Conservation (phyloP, 768 basidiomycete genomes). For the Auriscalpium vulgare region DNA sequence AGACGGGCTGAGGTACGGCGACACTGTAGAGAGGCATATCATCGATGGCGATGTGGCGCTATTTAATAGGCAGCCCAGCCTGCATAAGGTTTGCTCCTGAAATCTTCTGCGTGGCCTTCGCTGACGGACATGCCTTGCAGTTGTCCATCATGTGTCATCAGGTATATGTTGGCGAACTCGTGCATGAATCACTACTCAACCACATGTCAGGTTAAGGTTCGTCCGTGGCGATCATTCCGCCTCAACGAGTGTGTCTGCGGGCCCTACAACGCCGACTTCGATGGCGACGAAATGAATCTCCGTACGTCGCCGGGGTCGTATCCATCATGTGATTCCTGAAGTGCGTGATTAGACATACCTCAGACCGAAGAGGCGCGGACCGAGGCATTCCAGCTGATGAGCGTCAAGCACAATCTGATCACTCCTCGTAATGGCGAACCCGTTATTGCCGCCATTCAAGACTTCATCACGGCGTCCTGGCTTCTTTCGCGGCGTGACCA, state of each 20-base stretch:
- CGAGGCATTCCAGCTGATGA: constrained; percentile 96
- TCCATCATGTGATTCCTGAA: not conserved
- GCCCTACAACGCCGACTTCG: constrained; percentile 98
- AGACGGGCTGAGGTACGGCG: constrained; percentile 76
- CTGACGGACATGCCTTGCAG: constrained; percentile 27
- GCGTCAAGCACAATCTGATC: constrained; percentile 91
- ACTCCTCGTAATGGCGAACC: constrained; percentile 98
- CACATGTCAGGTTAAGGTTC: constrained; percentile 62
- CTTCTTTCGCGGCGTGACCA: constrained; percentile 88
- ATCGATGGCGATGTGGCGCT: constrained; percentile 93
- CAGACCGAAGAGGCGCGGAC: constrained; percentile 98
- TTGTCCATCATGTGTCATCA: constrained; percentile 99
- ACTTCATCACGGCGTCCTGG: constrained; percentile 98
- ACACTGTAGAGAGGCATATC: constrained; percentile 91
- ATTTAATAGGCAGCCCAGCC: constrained; percentile 97
- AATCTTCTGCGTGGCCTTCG: constrained; percentile 1
- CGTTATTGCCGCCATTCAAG: constrained; percentile 98
- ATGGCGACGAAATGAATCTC: constrained; percentile 99
- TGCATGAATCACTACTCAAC: constrained; percentile 2
- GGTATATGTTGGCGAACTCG: constrained; percentile 32
- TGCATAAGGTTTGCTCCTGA: constrained; percentile 67
- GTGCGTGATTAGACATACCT: constrained; percentile 67
- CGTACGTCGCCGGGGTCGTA: constrained; percentile 44
- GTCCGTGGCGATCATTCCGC: constrained; percentile 96
- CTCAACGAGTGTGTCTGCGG: constrained; percentile 99